Evolutionary conservation across 129 eudicot species (phyloP).

Genomic region (Pittosporum tobira): DNA sequence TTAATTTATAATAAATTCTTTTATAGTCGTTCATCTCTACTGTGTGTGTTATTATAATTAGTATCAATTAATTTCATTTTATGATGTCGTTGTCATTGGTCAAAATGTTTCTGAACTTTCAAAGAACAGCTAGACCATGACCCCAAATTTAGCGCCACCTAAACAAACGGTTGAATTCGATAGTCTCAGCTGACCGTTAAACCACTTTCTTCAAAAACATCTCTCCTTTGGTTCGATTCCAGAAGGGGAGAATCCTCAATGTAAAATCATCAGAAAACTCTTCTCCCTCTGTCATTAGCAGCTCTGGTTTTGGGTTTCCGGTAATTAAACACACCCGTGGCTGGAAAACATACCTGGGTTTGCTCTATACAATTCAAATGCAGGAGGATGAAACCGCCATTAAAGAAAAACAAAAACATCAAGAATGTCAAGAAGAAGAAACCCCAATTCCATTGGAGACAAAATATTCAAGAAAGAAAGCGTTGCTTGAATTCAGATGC

Average conservation of each 20-base stretch:
- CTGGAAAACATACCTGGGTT: too few relatives aligned
- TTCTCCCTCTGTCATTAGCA: too few relatives aligned
- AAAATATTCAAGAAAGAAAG: slow-evolving; percentile 19
- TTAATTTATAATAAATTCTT: too few relatives aligned
- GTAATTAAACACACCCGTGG: too few relatives aligned
- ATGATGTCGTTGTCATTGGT: too few relatives aligned
- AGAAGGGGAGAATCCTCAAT: neutral
- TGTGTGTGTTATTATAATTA: too few relatives aligned
- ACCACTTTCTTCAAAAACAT: neutral
- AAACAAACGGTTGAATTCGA: slow-evolving; percentile 10
- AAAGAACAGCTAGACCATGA: neutral
- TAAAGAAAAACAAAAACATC: neutral
- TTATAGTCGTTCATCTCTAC: too few relatives aligned
- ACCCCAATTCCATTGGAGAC: neutral
- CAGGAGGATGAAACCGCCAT: neutral
- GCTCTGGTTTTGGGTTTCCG: too few relatives aligned
- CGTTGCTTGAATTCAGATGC: slow-evolving; percentile 40
- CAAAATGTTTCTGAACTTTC: neutral
- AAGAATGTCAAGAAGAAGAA: neutral
- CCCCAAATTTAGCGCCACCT: slow-evolving; percentile 1
- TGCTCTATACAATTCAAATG: too few relatives aligned
- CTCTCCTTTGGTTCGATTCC: neutral
- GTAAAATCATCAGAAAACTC: neutral
- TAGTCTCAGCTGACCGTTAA: neutral
- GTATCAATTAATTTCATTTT: too few relatives aligned